These are phyloP conservation scores for Colletotrichum chlorophyti DNA, from an alignment of 2,329 filamentous ascomycete genomes.

Conservation along the genomic window DNA sequence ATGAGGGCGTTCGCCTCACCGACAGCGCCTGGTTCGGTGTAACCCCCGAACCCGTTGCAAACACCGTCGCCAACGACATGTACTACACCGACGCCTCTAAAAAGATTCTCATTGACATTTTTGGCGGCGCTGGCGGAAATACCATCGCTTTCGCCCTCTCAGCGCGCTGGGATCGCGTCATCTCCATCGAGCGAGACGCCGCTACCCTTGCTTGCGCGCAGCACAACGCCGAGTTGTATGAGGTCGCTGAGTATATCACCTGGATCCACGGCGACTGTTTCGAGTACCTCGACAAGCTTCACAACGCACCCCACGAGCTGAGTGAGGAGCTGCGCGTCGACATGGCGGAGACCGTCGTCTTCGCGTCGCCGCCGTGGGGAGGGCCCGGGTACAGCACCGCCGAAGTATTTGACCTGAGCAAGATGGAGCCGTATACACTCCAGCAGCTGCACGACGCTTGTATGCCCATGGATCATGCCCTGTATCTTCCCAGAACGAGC, in stretches of 20 bases:
- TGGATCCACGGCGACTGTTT: constrained; percentile 93
- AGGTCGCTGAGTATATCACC: constrained; percentile 74
- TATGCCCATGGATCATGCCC: constrained; percentile 64
- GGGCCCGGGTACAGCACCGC: constrained; percentile 62
- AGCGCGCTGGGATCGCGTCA: constrained; percentile 79
- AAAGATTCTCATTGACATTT: constrained; percentile 81
- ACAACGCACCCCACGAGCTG: constrained; percentile 43
- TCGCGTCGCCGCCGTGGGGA: constrained; percentile 68
- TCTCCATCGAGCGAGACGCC: constrained; percentile 86
- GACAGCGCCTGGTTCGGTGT: constrained; percentile 97
- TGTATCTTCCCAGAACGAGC: constrained; percentile 88
- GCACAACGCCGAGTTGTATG: constrained; percentile 88
- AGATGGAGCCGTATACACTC: constrained; percentile 88
- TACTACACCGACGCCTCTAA: constrained; percentile 60
- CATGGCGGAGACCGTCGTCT: constrained; percentile 51
- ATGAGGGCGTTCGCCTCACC: constrained; percentile 88
- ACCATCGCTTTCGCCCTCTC: constrained; percentile 91
- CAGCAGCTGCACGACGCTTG: constrained; percentile 68
- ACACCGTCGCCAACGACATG: constrained; percentile 79
- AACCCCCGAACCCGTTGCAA: constrained; percentile 90
- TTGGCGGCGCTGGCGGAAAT: constrained; percentile 92
- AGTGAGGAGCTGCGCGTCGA: constrained; percentile 49
- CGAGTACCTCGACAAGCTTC: constrained; percentile 63
- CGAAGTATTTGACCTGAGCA: constrained; percentile 80
- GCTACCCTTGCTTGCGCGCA: constrained; percentile 87